phyloP scores from a whole-genome alignment of 208 protist species.

The Trypanosoma boissoni region DNA sequence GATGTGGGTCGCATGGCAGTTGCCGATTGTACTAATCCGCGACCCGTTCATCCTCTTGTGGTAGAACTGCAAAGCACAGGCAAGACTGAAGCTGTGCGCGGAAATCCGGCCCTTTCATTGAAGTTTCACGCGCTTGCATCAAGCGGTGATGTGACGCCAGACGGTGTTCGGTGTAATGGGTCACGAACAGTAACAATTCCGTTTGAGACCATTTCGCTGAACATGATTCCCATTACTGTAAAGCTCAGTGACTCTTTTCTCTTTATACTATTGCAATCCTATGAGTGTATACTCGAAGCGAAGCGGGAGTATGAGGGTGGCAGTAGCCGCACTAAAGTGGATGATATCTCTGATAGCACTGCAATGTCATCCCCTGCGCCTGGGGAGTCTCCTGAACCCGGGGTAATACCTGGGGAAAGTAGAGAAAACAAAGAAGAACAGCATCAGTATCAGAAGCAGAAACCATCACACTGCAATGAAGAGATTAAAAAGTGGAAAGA shows the following conservation, averaged over 20 bases:
- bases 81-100: neutral
- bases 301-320: no score
- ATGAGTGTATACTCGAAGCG: slow-evolving; percentile 9
- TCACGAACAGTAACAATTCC: slow-evolving; percentile 24
- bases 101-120: slow-evolving; percentile 17
- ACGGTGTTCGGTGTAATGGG: neutral
- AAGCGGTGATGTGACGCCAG: no score
- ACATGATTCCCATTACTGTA: slow-evolving; percentile 35
- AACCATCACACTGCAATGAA: no score
- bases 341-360: slow-evolving; percentile 5
- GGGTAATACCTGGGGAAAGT: no score
- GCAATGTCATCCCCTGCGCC: neutral
- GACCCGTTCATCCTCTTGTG: slow-evolving; percentile 35
- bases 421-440: no score
- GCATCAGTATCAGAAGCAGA: no score
- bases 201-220: slow-evolving; percentile 35
- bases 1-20: slow-evolving; percentile 40
- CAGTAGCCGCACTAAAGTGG: no score
- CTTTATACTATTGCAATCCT: slow-evolving; percentile 37
- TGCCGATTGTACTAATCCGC: slow-evolving; percentile 59
- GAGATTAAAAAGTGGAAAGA: no score
- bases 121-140: slow-evolving; percentile 8
- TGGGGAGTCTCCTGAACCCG: no score
- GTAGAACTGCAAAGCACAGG: slow-evolving; percentile 15
- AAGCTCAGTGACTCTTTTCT: slow-evolving; percentile 57